Base-by-base conservation (phyloP, 768 basidiomycete genomes). In the Psilocybe subaeruginosa region DNA sequence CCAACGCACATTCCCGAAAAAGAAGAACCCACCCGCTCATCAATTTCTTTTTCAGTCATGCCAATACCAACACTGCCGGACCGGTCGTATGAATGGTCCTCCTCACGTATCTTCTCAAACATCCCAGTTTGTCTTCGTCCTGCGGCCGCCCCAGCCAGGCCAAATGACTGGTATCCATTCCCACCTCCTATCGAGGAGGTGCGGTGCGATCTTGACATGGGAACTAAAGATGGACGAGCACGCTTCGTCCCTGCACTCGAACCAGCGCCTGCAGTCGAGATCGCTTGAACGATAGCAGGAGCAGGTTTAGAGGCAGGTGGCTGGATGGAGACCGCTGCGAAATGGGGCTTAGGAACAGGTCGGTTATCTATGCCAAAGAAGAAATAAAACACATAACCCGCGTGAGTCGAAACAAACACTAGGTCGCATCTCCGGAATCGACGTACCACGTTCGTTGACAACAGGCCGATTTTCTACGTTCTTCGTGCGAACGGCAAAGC, bases 401-500 rank as follows among this genome's bases (percentile, higher is more conserved):
- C 51, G 61, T 64, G 63, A 63, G 57, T 59, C 54, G 56, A 64
- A 62, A 60, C 61, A 52, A 55, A 49, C 3, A 27, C 17, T 51
- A 62, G 50, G 9, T 43, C 35, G 9, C 30, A 50, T 31, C 45
- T 31, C 48, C 49, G 54, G 31, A 11, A 56, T 19, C 16, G 41
- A 72, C 79, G 12, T 68, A 88, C 92, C 91, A 63, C 85, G 86
- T 66, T 93, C 90, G 64, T 93, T 91, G 29, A 93, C 80, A 23
- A 88, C 84, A 1, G 89, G 88, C 61, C 86, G 88, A 69, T 94
- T 95, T 77, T 94, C 92, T 2, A 95, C 77, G 65, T 93, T 90
- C 81, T 93, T 93, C 17, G 93, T 92, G 41, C 91, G 84, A 39
- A 88, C 86, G 12, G 91, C 92, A 67, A 94, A 95, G 70, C 92